Evolutionary conservation across 768 basidiomycete genomes (phyloP), one percentile per base, ranked within the genome.

Genomic region (Rhodotorula diobovata): DNA sequence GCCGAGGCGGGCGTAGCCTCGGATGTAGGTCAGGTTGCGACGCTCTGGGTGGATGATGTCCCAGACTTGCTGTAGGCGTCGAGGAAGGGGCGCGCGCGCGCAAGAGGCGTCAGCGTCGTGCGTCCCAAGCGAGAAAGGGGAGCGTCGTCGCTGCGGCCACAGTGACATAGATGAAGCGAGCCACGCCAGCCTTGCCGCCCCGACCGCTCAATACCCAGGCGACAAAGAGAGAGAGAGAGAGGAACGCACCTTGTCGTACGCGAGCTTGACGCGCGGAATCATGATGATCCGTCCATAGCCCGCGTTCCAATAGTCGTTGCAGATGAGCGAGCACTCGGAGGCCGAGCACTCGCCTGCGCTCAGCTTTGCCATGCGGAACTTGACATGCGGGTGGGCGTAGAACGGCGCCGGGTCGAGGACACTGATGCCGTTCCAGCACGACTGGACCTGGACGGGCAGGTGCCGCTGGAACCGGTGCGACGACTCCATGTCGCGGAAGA

Each of bases 391-490:
- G 0, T 90, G 90, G 4, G 85, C 83, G 81, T 99, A 99, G 82
- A 99, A 90, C 12, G 96, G 96, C 18, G 89, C 93, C 0, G 96
- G 93, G 79, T 98, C 96, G 64, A 98, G 85, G 15, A 99, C 83
- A 45, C 95, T 94, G 76, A 98, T 89, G 28, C 96, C 96, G 79
- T 98, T 99, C 96, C 96, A 98, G 81, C 95, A 99, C 9, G 90
- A 89, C 82, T 98, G 95, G 35, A 98, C 92, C 79, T 99, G 96
- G 32, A 98, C 83, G 0, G 96, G 95, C 2, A 99, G 85, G 80
- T 99, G 95, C 53, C 85, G 83, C 80, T 91, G 90, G 86, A 94
- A 99, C 41, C 93, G 87, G 55, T 86, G 83, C 21, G 87, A 85
- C 4, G 90, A 90, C 35, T 86, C 81, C 11, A 84, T 79, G 77